phyloP scores from a whole-genome alignment of 306 rosid species.

The Corylus americana region DNA sequence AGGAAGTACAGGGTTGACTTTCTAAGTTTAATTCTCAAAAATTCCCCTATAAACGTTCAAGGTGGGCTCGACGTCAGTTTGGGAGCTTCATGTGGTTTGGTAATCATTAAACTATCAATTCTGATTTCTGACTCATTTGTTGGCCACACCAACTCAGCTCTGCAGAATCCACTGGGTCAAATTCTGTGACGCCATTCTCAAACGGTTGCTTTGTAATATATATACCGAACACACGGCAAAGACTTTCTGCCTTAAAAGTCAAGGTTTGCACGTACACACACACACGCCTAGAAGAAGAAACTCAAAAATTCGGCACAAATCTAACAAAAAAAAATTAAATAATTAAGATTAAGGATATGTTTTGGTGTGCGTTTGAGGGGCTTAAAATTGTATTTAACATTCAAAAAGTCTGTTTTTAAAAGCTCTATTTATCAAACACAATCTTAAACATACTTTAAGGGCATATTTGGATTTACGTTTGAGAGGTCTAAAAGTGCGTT shows the following conservation, averaged over 20 bases:
- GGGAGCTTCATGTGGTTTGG: constrained; percentile 5
- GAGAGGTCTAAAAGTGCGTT: no score
- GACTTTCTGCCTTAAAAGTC: constrained; percentile 47
- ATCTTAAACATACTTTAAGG: no score
- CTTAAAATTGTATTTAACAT: no score
- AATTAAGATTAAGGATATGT: no score
- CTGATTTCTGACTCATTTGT: constrained; percentile 1
- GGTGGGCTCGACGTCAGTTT: background rate
- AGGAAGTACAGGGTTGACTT: background rate
- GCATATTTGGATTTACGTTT: no score
- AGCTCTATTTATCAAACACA: no score
- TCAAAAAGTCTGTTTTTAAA: no score
- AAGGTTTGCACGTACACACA: constrained; percentile 19
- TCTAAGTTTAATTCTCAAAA: background rate
- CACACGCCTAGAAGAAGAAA: constrained; percentile 2
- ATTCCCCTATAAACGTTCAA: background rate
- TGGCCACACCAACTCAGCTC: constrained; percentile 47
- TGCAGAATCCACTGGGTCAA: constrained; percentile 61
- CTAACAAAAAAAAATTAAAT: no score
- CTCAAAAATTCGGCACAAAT: no score
- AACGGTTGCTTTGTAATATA: background rate
- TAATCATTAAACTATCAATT: constrained; percentile 33
- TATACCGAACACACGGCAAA: constrained; percentile 59
- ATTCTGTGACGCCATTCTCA: constrained; percentile 60
- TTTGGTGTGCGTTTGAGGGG: no score